Conservation (phyloP, 441 rosid genomes). For the Capsella rubella region DNA sequence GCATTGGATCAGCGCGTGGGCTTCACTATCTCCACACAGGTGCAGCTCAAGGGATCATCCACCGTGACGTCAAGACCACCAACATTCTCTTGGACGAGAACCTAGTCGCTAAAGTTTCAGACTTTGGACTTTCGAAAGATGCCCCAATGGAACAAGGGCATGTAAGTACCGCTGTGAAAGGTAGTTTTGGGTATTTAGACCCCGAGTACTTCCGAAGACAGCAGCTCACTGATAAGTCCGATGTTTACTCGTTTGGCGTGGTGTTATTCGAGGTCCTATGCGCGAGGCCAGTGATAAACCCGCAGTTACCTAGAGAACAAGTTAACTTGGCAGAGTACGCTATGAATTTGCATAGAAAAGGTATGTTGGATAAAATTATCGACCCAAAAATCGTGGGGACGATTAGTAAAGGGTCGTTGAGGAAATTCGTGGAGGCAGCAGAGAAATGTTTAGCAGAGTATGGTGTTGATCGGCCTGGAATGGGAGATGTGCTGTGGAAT, state of each 20-base stretch:
- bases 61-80: conserved; percentile 73
- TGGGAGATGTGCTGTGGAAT: conserved; percentile 76
- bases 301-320: conserved; percentile 60
- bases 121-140: conserved; percentile 66
- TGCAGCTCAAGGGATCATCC: conserved; percentile 67
- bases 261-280: conserved; percentile 67
- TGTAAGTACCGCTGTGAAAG: conserved; percentile 75
- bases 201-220: conserved; percentile 72
- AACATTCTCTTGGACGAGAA: conserved; percentile 72
- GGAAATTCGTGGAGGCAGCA: conserved; percentile 64
- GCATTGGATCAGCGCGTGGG: conserved; percentile 72
- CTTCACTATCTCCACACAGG: conserved; percentile 73
- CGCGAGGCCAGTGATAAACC: conserved; percentile 65
- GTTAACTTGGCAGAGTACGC: conserved; percentile 72
- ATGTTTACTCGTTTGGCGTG: conserved; percentile 75
- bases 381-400: conserved; percentile 58
- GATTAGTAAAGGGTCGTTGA: conserved; percentile 52
- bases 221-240: conserved; percentile 69
- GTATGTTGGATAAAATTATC: conserved; percentile 56
- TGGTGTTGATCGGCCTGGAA: conserved; percentile 71
- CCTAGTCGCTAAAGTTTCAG: conserved; percentile 62
- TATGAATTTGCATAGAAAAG: conserved; percentile 62
- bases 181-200: conserved; percentile 72
- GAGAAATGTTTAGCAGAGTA: conserved; percentile 73
- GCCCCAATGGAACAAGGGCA: conserved; percentile 63